Base-by-base conservation (phyloP, 805 yeast species). In the Monosporozyma aquatica region DNA sequence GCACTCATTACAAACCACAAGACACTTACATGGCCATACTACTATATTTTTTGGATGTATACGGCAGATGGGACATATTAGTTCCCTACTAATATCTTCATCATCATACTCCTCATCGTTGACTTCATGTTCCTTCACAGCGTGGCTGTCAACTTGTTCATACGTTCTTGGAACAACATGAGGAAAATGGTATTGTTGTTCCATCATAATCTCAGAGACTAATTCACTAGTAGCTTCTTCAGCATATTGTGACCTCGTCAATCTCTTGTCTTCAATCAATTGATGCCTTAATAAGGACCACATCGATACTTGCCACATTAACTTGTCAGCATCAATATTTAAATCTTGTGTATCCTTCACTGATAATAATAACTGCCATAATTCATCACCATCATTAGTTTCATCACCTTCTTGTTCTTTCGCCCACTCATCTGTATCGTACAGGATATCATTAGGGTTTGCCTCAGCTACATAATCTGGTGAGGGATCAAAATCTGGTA, bases 11-110 rank as follows among this genome's bases (percentile, higher is more conserved):
- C 97, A 89, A 5, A 89, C 68, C 0, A 95, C 87, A 43, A 89
- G 75, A 60, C 97, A 89, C 52, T 78, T 75, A 58, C 97, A 89
- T 0, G 97, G 97, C 97, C 97, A 89, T 3, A 90, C 67, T 7
- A 89, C 78, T 33, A 89, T 75, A 44, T 81, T 83, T 49, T 96
- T 70, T 5, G 78, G 74, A 44, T 81, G 76, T 5, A 72, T 69
- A 51, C 82, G 90, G 58, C 97, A 89, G 2, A 89, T 80, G 6
- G 85, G 95, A 62, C 97, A 87, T 5, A 68, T 66, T 5, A 75
- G 49, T 17, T 17, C 29, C 3, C 15, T 26, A 11, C 28, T 25
- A 14, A 17, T 37, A 26, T 37, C 39, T 18, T 67, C 58, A 3
- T 63, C 52, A 6, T 61, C 66, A 6, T 60, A 65, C 2, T 67